Percentiles rank a stretch among this genome's conserved stretches.
These are phyloP conservation scores for Epichloe bromicola DNA, from an alignment of 2,329 filamentous ascomycete species.

Conservation along the genomic window DNA sequence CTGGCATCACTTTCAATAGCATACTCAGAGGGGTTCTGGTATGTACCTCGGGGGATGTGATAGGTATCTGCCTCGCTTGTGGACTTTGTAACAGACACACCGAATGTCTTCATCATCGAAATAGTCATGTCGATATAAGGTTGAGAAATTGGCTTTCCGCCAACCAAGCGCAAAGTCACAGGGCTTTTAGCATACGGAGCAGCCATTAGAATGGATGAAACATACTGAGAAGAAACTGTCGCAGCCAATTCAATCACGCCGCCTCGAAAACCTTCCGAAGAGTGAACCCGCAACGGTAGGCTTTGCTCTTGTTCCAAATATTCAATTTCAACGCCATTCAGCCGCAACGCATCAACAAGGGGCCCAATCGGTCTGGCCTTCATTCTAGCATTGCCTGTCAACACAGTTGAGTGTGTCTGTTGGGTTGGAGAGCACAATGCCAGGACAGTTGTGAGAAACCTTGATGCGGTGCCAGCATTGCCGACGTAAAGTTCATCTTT, in stretches of 20 bases:
- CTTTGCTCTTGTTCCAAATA: conserved; percentile 77
- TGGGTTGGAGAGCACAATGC: conserved; percentile 61
- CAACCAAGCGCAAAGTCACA: conserved; percentile 78
- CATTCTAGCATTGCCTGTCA: conserved; percentile 94
- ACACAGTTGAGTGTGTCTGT: conserved; percentile 51
- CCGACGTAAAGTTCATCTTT: conserved; percentile 75
- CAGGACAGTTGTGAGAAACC: conserved; percentile 86
- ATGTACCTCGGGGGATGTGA: conserved; percentile 74
- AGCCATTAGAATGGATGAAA: conserved; percentile 92
- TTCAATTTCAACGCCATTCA: conserved; percentile 76
- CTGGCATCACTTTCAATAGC: conserved; percentile 94
- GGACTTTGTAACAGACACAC: conserved; percentile 66
- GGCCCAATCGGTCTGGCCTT: conserved; percentile 89
- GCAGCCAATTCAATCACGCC: conserved; percentile 85
- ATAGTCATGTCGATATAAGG: conserved; percentile 98
- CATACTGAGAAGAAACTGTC: conserved; percentile 97
- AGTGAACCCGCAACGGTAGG: conserved; percentile 70
- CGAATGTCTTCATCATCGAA: conserved; percentile 91
- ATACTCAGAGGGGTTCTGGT: conserved; percentile 75
- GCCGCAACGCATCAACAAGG: conserved; percentile 75
- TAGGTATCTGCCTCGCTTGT: conserved; percentile 77
- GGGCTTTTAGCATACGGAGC: conserved; percentile 92
- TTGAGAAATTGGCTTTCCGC: conserved; percentile 95
- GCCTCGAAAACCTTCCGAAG: conserved; percentile 70
- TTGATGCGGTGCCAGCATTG: conserved; percentile 90